Base-by-base conservation (phyloP, 2,329 filamentous ascomycete species). In the Ascochyta lentis region DNA sequence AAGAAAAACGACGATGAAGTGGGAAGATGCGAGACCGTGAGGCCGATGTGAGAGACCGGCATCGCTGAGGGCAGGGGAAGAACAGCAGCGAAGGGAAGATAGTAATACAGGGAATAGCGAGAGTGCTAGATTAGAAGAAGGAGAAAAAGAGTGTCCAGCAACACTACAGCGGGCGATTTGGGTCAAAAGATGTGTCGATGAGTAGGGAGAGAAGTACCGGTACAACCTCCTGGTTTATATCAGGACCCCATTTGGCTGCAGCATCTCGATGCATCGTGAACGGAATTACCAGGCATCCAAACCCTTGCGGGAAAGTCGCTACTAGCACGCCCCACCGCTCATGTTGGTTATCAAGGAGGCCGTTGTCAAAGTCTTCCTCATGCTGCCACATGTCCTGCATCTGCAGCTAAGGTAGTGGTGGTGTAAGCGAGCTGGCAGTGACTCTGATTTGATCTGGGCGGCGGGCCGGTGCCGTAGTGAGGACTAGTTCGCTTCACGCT, bases 1-100 rank as follows among this genome's bases (percentile, higher is more conserved):
- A 92, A 85, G 76, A 92, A 96, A 80, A 96, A 96, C 7, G 91
- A 95, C 45, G 89, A 86, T 3, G 92, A 90, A 33, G 88, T 86
- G 50, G 91, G 86, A 49, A 96, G 85, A 75, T 93, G 88, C 58
- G 87, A 88, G 70, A 96, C 92, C 34, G 84, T 86, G 59, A 88
- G 79, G 58, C 84, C 85, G 58, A 87, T 80, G 69, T 86, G 85
- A 39, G 85, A 85, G 64, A 86, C 76, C 54, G 85, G 84, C 86
- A 88, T 88, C 16, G 47, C 42, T 15, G 33, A 9, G 34, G 8
- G 59, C 12, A 34, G 43, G 39, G 34, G 40, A 49, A 39, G 27
- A 51, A 57, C 38, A 45, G 43, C 43, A 38, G 38, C 38, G 42
- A 61, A 66, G 57, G 29, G 64, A 65, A 44, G 56, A 57, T 51